Conservation (phyloP, 371 early-diverging fungal species). For the Zychaea mexicana region DNA sequence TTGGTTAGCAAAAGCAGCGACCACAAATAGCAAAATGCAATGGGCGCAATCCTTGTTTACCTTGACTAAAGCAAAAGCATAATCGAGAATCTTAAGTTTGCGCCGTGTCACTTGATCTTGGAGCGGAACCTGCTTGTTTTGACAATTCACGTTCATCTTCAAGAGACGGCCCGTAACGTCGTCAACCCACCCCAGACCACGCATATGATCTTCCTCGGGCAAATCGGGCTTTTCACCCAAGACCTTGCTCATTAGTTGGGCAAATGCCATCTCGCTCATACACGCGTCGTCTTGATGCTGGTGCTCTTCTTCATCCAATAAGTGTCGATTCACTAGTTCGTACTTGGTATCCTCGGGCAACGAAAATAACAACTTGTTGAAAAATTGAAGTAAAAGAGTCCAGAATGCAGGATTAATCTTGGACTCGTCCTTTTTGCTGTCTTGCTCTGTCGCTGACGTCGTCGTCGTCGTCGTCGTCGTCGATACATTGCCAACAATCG, state of each 20-base stretch:
- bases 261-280: constrained; percentile 13
- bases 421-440: background rate
- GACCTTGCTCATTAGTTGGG: constrained; percentile 12
- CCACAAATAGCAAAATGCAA: too few relatives aligned
- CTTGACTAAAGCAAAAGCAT: constrained; percentile 49
- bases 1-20: too few relatives aligned
- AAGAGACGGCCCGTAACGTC: constrained; percentile 35
- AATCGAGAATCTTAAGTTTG: constrained; percentile 41
- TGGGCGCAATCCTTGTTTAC: constrained; percentile 37
- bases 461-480: background rate
- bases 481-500: constrained; percentile 12
- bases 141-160: constrained; percentile 14
- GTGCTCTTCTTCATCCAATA: constrained; percentile 26
- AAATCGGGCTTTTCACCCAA: constrained; percentile 33
- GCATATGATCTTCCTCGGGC: constrained; percentile 44
- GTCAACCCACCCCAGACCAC: constrained; percentile 54
- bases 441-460: background rate
- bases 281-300: background rate
- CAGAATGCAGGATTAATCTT: constrained; percentile 27
- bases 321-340: constrained; percentile 33
- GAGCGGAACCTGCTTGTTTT: background rate
- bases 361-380: constrained; percentile 30
- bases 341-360: constrained; percentile 34
- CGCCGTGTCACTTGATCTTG: constrained; percentile 9
- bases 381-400: constrained; percentile 34